phyloP scores from a whole-genome alignment of 2,329 filamentous ascomycete species.

The Amesomyces nigricolor region DNA sequence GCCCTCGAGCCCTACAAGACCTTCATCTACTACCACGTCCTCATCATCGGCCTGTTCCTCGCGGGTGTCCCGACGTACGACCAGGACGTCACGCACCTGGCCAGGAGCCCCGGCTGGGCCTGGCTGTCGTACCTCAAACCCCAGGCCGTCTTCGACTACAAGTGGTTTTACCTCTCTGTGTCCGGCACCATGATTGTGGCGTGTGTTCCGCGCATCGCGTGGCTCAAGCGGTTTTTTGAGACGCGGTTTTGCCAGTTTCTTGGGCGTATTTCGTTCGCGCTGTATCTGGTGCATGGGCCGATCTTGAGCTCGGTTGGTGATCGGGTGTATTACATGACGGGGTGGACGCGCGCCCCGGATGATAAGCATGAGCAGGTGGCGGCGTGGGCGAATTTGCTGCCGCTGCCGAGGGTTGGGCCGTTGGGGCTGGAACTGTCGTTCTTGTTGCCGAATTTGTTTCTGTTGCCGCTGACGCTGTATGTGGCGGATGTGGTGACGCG shows the following conservation, averaged over 20 bases:
- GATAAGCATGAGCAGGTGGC: slow-evolving; percentile 42
- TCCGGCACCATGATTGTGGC: slow-evolving; percentile 53
- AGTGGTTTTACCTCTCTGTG: slow-evolving; percentile 64
- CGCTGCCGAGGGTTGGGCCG: slow-evolving; percentile 50
- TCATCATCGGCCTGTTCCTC: slow-evolving; percentile 50
- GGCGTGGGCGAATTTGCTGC: slow-evolving; percentile 52
- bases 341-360: slow-evolving; percentile 42
- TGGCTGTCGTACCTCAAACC: slow-evolving; percentile 57
- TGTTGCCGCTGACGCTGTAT: slow-evolving; percentile 55
- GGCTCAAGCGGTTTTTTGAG: slow-evolving; percentile 56
- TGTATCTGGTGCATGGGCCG: slow-evolving; percentile 62
- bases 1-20: slow-evolving; percentile 44
- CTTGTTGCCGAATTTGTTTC: slow-evolving; percentile 52
- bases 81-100: slow-evolving; percentile 43
- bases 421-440: slow-evolving; percentile 57
- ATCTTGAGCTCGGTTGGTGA: slow-evolving; percentile 56
- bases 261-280: slow-evolving; percentile 54
- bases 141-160: slow-evolving; percentile 59
- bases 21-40: slow-evolving; percentile 47
- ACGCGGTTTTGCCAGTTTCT: slow-evolving; percentile 54
- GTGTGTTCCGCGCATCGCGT: slow-evolving; percentile 50
- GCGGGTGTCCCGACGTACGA: slow-evolving; percentile 55
- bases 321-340: slow-evolving; percentile 56
- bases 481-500: slow-evolving; percentile 52
- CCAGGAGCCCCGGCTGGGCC: slow-evolving; percentile 54